Base-by-base conservation (phyloP, 164 flowering plant species). In the Magnolia kwangsiensis region DNA sequence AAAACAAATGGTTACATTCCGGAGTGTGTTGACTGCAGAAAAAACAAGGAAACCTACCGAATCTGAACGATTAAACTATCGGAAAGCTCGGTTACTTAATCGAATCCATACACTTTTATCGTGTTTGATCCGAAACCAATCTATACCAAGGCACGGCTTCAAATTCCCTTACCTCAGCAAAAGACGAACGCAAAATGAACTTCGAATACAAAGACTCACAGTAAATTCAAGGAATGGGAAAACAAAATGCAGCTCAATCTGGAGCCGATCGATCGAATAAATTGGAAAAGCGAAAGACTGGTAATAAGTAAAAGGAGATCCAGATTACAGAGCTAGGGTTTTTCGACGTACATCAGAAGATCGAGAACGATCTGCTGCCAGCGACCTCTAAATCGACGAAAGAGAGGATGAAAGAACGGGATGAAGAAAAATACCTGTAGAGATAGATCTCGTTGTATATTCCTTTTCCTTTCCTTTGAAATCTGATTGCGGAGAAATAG, bases 151-250 rank as follows among this genome's bases (percentile, higher is more conserved):
- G 29, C 16, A 50, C 63, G 31, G 29, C 8, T 14, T 45, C 20
- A 45, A 67, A 61, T 67, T 78, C 69, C 72, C 67, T 64, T 55
- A 14, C 61, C 69, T 29, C 68, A 67, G 50, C 51, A 69, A 66
- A 27, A 14, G 20, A 69, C 49, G 13, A 16, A 3, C 50, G 27
- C 19, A 64, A 29, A 29, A 68, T 68, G 21, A 29, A 68, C 71
- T 16, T 69, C 71, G n/a, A 66, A n/a, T 66, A 27, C 37, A 66
- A 27, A 2, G 31, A 66, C 2, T 66, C 69, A 21, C 27, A 66
- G 23, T 8, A 66, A 66, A 66, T 24, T 5, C 18, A 68, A 31
- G 11, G 20, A 27, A 27, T 68, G n/a, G 19, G 45, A 68, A 68
- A 68, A 31, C 19, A 9, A 68, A 68, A 27, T 31, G 51, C 61